phyloP scores from a whole-genome alignment of 1,284 basidiomycete species.

The Ceratobasidium sp. region DNA sequence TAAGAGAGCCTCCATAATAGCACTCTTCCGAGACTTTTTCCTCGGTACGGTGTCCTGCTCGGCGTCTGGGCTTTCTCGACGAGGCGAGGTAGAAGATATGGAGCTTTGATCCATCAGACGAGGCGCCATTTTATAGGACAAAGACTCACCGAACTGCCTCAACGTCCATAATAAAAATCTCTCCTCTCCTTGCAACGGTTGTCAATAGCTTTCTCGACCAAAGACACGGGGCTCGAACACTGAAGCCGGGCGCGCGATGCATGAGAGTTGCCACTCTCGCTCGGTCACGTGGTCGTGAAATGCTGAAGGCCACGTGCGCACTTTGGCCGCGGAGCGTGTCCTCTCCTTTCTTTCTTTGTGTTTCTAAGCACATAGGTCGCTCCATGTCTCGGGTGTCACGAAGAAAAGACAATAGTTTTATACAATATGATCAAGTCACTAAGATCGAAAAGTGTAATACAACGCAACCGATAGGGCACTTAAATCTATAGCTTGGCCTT shows the following conservation, averaged over 20 bases:
- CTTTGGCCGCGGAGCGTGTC: no score
- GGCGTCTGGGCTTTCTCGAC: neutral
- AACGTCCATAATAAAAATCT: neutral
- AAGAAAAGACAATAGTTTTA: no score
- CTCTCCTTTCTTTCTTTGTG: no score
- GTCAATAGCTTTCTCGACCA: neutral
- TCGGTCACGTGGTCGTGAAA: no score
- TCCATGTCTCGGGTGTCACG: no score
- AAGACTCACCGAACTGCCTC: conserved; percentile 2
- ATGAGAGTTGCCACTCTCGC: conserved; percentile 12
- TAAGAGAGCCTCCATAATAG: conserved; percentile 39
- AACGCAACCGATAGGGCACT: neutral
- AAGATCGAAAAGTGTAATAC: no score
- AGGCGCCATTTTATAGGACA: neutral
- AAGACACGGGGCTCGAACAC: neutral
- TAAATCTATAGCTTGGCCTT: conserved; percentile 47
- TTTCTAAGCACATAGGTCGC: no score
- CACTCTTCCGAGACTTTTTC: conserved; percentile 37
- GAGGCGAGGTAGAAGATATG: conserved; percentile 5
- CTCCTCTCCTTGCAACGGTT: neutral
- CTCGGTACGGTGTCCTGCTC: neutral
- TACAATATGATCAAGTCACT: no score
- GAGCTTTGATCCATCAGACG: neutral
- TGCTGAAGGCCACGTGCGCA: no score
- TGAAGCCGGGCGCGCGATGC: conserved; percentile 13